A percentile compares a stretch with the other conserved stretches of the same genome.
These are phyloP conservation scores for Prasinococcaceae sp. DNA, from an alignment of 139 green algal species.

Conservation along the genomic window DNA sequence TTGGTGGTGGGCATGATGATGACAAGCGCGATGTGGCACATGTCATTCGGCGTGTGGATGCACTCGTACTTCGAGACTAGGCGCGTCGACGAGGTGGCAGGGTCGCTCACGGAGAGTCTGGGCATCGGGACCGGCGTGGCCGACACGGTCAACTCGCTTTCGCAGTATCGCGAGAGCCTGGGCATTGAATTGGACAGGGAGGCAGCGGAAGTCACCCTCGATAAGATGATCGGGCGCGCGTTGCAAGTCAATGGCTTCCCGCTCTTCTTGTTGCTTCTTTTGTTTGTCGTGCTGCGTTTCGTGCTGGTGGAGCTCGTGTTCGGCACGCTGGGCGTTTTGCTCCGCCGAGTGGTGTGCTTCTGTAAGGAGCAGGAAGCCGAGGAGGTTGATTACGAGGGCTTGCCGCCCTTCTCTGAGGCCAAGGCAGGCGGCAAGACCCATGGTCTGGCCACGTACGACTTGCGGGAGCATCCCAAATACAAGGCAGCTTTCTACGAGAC, in stretches of 20 bases:
- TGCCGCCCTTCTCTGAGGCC: neutral
- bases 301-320: neutral
- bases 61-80: conserved; percentile 6
- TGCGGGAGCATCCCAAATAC: too few relatives aligned
- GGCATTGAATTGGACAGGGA: neutral
- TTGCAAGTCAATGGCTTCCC: conserved; percentile 2
- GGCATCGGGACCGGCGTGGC: neutral
- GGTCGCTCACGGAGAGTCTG: neutral
- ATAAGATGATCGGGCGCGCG: neutral
- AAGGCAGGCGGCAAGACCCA: neutral
- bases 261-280: neutral
- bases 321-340: neutral
- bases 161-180: neutral
- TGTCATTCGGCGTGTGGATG: conserved; percentile 8
- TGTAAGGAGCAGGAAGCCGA: neutral
- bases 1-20: neutral
- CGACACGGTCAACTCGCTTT: neutral
- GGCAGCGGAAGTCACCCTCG: neutral
- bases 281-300: neutral
- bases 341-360: neutral
- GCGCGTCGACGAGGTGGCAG: neutral
- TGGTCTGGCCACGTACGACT: neutral
- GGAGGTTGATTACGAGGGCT: neutral
- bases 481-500: too few relatives aligned
- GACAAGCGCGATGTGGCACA: neutral